These are phyloP conservation scores for Trichaptum fuscoviolaceum DNA, from an alignment of 768 basidiomycete genomes.

Conservation along the genomic window DNA sequence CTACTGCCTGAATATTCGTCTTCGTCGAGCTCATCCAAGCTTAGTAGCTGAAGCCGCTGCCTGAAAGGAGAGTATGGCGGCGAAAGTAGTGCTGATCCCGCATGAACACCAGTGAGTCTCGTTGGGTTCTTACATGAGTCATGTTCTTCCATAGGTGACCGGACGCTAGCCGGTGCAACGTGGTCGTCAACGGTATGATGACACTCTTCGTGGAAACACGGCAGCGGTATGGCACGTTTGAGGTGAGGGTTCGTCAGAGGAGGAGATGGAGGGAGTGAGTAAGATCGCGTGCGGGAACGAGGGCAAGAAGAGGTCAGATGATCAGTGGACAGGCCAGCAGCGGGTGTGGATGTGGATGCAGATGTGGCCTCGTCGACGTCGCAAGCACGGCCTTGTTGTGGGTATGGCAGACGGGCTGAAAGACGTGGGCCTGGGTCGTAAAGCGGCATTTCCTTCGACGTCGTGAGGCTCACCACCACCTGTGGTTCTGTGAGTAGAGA, in stretches of 20 bases:
- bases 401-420: not conserved
- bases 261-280: not conserved
- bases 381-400: not conserved
- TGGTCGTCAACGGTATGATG: not conserved
- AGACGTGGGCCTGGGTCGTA: not conserved
- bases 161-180: not conserved
- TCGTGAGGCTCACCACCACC: not conserved
- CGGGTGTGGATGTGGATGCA: not conserved
- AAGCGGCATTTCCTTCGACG: not conserved
- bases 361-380: not conserved
- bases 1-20: not conserved
- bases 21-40: not conserved
- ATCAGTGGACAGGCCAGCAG: not conserved
- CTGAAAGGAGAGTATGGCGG: not conserved
- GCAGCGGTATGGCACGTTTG: not conserved
- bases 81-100: not conserved
- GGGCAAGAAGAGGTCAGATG: not conserved
- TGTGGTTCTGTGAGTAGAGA: not conserved
- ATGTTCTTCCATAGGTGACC: not conserved
- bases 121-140: not conserved
- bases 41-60: not conserved
- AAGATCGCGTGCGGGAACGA: not conserved
- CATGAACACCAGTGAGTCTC: not conserved
- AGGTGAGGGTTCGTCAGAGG: not conserved
- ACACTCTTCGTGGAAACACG: not conserved